Percentiles rank a stretch among this genome's conserved stretches.
Evolutionary conservation across 2,329 filamentous ascomycete species (phyloP).

Genomic region (Fusarium sp.): DNA sequence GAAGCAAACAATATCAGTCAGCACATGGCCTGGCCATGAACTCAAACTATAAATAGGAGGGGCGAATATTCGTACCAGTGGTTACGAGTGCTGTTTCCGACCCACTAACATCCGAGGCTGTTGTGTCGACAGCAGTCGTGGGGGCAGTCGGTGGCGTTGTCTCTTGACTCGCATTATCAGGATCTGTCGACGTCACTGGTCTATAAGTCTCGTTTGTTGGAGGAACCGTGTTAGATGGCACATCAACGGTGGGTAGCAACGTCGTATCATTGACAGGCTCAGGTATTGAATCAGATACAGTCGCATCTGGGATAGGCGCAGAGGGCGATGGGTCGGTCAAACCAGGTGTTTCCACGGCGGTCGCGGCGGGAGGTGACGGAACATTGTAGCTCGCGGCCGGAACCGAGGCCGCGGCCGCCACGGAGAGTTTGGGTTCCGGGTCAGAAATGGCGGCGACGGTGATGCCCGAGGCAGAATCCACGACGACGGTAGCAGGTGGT

Average conservation of each 20-base stretch:
- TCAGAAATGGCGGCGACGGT: slow-evolving; percentile 52
- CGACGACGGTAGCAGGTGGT: slow-evolving; percentile 54
- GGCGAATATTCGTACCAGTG: slow-evolving; percentile 39
- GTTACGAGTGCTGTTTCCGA: slow-evolving; percentile 37
- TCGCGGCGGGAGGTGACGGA: slow-evolving; percentile 31
- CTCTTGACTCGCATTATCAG: slow-evolving; percentile 33
- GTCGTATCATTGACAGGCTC: slow-evolving; percentile 31
- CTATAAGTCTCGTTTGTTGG: slow-evolving; percentile 17
- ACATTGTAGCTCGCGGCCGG: slow-evolving; percentile 42
- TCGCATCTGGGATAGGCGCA: slow-evolving; percentile 28
- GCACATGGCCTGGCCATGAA: slow-evolving; percentile 26
- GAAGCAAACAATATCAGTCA: slow-evolving; percentile 28
- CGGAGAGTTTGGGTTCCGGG: slow-evolving; percentile 40
- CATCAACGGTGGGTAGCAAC: slow-evolving; percentile 30
- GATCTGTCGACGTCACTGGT: slow-evolving; percentile 25
- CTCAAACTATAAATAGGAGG: slow-evolving; percentile 25
- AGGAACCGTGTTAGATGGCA: slow-evolving; percentile 21
- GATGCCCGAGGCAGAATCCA: slow-evolving; percentile 53
- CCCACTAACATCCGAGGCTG: slow-evolving; percentile 28
- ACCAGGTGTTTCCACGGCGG: slow-evolving; percentile 36
- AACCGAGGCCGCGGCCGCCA: slow-evolving; percentile 42
- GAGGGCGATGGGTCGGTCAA: slow-evolving; percentile 39
- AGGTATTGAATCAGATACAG: slow-evolving; percentile 30
- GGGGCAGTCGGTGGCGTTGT: slow-evolving; percentile 30
- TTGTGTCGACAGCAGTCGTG: slow-evolving; percentile 33